These are phyloP conservation scores for Macrolepiota albuminosa DNA, from an alignment of 768 basidiomycete species.

Conservation along the genomic window DNA sequence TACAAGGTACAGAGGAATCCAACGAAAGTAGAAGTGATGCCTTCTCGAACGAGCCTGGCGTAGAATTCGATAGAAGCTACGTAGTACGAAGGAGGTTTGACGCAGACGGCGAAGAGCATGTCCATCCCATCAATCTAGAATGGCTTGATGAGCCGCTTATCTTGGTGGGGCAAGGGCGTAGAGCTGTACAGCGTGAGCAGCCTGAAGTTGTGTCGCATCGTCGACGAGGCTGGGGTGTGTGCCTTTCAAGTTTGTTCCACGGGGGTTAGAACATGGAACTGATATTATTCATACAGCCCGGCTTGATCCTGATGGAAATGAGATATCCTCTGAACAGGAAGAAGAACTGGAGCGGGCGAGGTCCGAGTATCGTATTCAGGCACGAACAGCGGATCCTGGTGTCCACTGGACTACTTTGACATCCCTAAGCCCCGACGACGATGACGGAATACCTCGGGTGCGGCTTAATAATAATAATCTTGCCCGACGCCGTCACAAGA, in stretches of 20 bases:
- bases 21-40: conserved; percentile 4
- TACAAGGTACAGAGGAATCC: conserved; percentile 14
- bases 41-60: conserved; percentile 6
- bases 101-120: conserved; percentile 33
- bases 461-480: conserved; percentile 11
- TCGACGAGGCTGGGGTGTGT: conserved; percentile 45
- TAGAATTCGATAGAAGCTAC: conserved; percentile 24
- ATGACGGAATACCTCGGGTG: conserved; percentile 16
- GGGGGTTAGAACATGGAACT: neutral
- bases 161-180: conserved; percentile 24
- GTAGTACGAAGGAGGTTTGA: conserved; percentile 30
- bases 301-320: conserved; percentile 57
- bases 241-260: neutral
- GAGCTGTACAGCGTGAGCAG: conserved; percentile 1
- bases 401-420: conserved; percentile 14
- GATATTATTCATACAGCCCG: conserved; percentile 28
- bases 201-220: conserved; percentile 15
- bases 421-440: conserved; percentile 17
- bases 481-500: conserved; percentile 9
- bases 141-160: conserved; percentile 33
- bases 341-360: conserved; percentile 53
- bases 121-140: conserved; percentile 34
- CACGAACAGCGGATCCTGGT: conserved; percentile 8
- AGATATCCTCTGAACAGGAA: conserved; percentile 59
- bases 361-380: conserved; percentile 41